These are phyloP conservation scores for Alternaria consortialis DNA, from an alignment of 2,329 filamentous ascomycete genomes.

Conservation along the genomic window DNA sequence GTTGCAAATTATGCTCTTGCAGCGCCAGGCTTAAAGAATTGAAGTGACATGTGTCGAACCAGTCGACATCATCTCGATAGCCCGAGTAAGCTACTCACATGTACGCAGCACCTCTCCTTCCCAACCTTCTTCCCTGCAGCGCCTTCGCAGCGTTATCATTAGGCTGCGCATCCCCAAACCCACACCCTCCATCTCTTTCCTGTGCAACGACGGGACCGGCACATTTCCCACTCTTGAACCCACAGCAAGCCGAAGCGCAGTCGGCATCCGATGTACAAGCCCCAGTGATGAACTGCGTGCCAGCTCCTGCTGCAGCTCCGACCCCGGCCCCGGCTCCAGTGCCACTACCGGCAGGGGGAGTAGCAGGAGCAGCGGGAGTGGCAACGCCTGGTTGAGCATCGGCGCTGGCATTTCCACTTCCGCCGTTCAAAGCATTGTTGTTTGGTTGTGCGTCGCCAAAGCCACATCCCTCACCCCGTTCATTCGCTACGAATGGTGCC, in stretches of 20 bases:
- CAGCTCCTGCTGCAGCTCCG: slow-evolving; percentile 16
- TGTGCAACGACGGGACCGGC: slow-evolving; percentile 46
- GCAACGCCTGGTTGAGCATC: slow-evolving; percentile 4
- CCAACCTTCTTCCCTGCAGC: slow-evolving; percentile 29
- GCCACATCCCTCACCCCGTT: slow-evolving; percentile 49
- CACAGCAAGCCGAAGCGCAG: slow-evolving; percentile 51
- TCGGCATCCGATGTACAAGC: slow-evolving; percentile 50
- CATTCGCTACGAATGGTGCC: slow-evolving; percentile 44
- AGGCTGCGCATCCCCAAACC: slow-evolving; percentile 46
- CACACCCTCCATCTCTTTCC: slow-evolving; percentile 49
- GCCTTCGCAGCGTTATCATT: slow-evolving; percentile 46
- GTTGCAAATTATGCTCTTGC: not conserved
- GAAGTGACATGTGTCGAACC: not conserved
- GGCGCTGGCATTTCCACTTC: slow-evolving; percentile 12
- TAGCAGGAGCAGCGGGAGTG: not conserved
- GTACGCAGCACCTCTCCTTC: slow-evolving; percentile 30
- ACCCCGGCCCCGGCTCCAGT: not conserved
- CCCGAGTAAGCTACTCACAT: slow-evolving; percentile 20
- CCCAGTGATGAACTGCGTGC: slow-evolving; percentile 53
- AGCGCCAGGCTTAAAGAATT: not conserved
- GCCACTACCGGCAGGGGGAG: not conserved
- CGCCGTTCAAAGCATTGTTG: slow-evolving; percentile 37
- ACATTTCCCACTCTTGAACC: slow-evolving; percentile 44
- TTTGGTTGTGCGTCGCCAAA: slow-evolving; percentile 49
- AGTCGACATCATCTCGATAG: not conserved